These are phyloP conservation scores for Sphaerulina musiva DNA, from an alignment of 2,329 filamentous ascomycete genomes.

Conservation along the genomic window DNA sequence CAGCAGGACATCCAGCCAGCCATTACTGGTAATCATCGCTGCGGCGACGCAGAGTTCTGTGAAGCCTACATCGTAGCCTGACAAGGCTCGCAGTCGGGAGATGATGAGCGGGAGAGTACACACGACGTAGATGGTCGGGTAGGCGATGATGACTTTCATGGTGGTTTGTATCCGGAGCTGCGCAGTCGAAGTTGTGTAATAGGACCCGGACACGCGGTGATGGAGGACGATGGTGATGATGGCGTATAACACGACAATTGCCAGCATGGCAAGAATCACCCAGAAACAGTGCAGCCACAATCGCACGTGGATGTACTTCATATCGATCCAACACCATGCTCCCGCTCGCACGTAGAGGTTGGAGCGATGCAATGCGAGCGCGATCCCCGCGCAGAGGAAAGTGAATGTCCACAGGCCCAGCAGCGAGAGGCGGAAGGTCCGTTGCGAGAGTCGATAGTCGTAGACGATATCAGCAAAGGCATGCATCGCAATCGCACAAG, in stretches of 20 bases:
- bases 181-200: constrained; percentile 33
- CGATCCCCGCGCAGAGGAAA: constrained; percentile 51
- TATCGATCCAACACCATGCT: constrained; percentile 61
- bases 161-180: constrained; percentile 36
- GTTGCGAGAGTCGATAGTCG: constrained; percentile 47
- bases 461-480: constrained; percentile 57
- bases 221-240: constrained; percentile 38
- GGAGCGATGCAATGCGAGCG: constrained; percentile 37
- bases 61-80: constrained; percentile 37
- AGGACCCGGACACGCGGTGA: constrained; percentile 33
- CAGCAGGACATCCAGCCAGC: constrained; percentile 51
- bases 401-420: constrained; percentile 52
- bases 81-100: constrained; percentile 57
- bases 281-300: constrained; percentile 58
- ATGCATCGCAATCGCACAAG: constrained; percentile 57
- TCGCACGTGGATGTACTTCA: constrained; percentile 47
- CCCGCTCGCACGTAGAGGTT: constrained; percentile 57
- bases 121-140: constrained; percentile 60
- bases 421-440: constrained; percentile 47
- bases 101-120: constrained; percentile 60
- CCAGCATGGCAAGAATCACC: constrained; percentile 52
- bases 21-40: constrained; percentile 52
- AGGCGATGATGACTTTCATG: constrained; percentile 54
- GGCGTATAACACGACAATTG: constrained; percentile 45
- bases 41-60: constrained; percentile 46